These are phyloP conservation scores for Inga laurina DNA, from an alignment of 306 rosid species.

Conservation along the genomic window DNA sequence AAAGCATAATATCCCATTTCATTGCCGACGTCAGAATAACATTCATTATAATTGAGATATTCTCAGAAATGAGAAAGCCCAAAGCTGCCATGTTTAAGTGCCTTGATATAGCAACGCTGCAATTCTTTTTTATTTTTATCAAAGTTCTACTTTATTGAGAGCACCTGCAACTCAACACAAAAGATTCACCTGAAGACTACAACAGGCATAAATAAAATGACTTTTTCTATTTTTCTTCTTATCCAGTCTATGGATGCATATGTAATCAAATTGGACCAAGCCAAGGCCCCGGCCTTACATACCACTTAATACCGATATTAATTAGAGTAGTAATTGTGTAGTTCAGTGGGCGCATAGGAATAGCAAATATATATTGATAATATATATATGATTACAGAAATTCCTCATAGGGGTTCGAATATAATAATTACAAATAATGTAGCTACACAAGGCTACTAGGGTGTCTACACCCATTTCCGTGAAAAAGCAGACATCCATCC, in stretches of 20 bases:
- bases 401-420: too few species aligned
- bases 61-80: slow-evolving; percentile 85
- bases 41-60: slow-evolving; percentile 68
- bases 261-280: background rate
- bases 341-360: too few species aligned
- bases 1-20: slow-evolving; percentile 42
- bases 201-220: background rate
- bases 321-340: too few species aligned
- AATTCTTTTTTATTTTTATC: slow-evolving; percentile 71
- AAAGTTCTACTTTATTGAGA: slow-evolving; percentile 65
- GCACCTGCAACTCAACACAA: slow-evolving; percentile 57
- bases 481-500: too few species aligned
- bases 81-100: slow-evolving; percentile 64
- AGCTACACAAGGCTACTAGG: too few species aligned
- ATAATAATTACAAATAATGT: too few species aligned
- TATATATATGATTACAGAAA: too few species aligned
- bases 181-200: background rate
- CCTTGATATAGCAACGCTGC: slow-evolving; percentile 62
- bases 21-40: slow-evolving; percentile 55
- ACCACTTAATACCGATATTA: too few species aligned
- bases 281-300: background rate
- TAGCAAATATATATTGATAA: too few species aligned
- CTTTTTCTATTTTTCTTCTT: background rate
- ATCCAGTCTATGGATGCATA: background rate
- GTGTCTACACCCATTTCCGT: too few species aligned